phyloP scores from a whole-genome alignment of 2,329 filamentous ascomycete species.

The Talaromyces sp. region DNA sequence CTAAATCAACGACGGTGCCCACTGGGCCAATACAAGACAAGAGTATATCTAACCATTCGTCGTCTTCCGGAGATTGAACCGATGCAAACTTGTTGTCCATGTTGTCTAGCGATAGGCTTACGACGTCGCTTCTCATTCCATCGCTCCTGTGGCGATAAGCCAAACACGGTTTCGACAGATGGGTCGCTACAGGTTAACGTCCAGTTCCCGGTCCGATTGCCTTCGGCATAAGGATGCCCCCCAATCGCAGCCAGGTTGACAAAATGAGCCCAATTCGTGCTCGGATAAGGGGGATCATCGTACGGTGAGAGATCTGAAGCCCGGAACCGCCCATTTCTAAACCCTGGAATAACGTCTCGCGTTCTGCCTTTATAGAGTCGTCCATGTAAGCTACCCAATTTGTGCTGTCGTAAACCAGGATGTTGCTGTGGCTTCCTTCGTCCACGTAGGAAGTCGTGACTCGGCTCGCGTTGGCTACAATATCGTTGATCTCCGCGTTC shows the following conservation, averaged over 20 bases:
- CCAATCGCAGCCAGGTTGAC: background rate
- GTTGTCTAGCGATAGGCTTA: constrained; percentile 11
- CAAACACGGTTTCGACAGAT: background rate
- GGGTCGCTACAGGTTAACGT: background rate
- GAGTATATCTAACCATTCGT: constrained; percentile 26
- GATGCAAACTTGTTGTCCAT: constrained; percentile 28
- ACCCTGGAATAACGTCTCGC: background rate
- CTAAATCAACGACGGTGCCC: constrained; percentile 19
- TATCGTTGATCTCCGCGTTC: background rate
- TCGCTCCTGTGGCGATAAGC: background rate
- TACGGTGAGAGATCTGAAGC: background rate
- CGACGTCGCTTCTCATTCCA: background rate
- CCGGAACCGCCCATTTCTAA: background rate
- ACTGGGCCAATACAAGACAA: constrained; percentile 29
- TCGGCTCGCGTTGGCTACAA: background rate
- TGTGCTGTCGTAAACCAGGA: background rate
- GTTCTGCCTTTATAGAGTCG: background rate
- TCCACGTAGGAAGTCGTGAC: background rate
- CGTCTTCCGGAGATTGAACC: constrained; percentile 19
- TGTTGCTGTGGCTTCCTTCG: background rate
- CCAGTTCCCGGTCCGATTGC: background rate
- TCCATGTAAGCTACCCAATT: constrained; percentile 2
- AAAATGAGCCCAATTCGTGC: background rate
- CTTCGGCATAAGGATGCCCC: background rate
- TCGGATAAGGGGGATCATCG: background rate